Evolutionary conservation across 1,284 basidiomycete species (phyloP).

Genomic region (Fomitiporia mediterranea): DNA sequence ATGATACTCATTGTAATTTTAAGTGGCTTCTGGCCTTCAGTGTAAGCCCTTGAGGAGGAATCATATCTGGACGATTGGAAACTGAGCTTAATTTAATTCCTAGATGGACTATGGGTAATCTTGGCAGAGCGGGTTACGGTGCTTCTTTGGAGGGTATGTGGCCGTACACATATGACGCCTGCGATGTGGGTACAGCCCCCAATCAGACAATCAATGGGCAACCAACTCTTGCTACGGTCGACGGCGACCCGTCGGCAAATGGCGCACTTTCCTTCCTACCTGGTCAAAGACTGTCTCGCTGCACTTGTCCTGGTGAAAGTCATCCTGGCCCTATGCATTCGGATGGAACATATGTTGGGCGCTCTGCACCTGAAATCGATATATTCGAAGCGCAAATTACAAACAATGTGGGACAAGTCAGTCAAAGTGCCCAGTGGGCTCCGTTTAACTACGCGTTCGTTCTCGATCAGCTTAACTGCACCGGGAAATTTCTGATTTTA

Average conservation of each 20-base stretch:
- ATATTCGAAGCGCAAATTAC: slow-evolving; percentile 37
- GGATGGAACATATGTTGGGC: slow-evolving; percentile 50
- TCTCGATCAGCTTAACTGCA: background rate
- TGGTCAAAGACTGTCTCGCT: slow-evolving; percentile 44
- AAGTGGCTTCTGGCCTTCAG: slow-evolving; percentile 42
- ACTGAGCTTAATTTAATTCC: background rate
- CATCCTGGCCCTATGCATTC: slow-evolving; percentile 52
- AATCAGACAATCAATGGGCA: slow-evolving; percentile 44
- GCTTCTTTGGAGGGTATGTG: slow-evolving; percentile 49
- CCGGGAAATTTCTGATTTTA: background rate
- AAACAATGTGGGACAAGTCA: slow-evolving; percentile 33
- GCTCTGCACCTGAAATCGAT: slow-evolving; percentile 48
- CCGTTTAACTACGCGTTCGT: slow-evolving; percentile 41
- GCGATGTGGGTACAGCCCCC: slow-evolving; percentile 62
- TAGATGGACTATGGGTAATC: slow-evolving; percentile 50
- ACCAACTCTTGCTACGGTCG: slow-evolving; percentile 34
- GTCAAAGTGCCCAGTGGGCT: slow-evolving; percentile 44
- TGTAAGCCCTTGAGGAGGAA: slow-evolving; percentile 8
- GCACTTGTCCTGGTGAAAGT: slow-evolving; percentile 48
- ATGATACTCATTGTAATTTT: background rate
- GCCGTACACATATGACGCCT: slow-evolving; percentile 75
- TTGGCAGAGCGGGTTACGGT: slow-evolving; percentile 46
- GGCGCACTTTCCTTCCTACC: slow-evolving; percentile 43
- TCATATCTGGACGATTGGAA: background rate
- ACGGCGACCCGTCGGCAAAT: slow-evolving; percentile 36